A percentile compares a stretch with the other conserved stretches of the same genome.
phyloP scores from a whole-genome alignment of 495 filamentous ascomycete genomes.

The Aspergillus leporis region DNA sequence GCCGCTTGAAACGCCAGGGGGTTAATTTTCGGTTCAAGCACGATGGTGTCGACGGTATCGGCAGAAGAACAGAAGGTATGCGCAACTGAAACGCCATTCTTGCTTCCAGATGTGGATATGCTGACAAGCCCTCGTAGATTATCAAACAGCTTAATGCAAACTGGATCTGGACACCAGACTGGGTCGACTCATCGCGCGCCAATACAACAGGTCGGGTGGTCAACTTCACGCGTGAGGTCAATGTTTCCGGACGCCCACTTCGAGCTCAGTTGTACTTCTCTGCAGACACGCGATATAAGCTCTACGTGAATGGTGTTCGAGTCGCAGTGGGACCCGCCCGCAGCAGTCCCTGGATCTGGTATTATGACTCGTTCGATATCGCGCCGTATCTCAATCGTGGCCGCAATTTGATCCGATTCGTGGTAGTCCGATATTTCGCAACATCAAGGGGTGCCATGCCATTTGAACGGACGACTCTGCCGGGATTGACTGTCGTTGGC shows the following conservation, averaged over 20 bases:
- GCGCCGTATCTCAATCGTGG: constrained; percentile 29
- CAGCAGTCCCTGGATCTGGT: constrained; percentile 38
- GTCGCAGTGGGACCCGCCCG: constrained; percentile 37
- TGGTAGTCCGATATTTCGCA: constrained; percentile 36
- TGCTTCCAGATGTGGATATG: background rate
- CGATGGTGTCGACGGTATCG: background rate
- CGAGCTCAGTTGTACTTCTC: constrained; percentile 32
- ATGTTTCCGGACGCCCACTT: constrained; percentile 16
- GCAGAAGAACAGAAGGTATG: background rate
- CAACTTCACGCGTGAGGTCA: constrained; percentile 25
- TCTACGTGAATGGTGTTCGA: constrained; percentile 35
- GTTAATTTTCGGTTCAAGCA: too few species aligned
- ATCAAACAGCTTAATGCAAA: constrained; percentile 36
- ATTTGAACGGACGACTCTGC: constrained; percentile 34
- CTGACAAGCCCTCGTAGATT: constrained; percentile 19
- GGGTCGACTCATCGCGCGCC: constrained; percentile 30
- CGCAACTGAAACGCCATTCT: background rate
- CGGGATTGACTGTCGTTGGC: constrained; percentile 37
- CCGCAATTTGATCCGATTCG: constrained; percentile 30
- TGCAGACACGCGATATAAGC: constrained; percentile 42
- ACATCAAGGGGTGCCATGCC: constrained; percentile 31
- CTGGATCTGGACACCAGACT: constrained; percentile 40
- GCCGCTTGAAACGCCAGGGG: too few species aligned
- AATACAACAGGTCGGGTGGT: constrained; percentile 36
- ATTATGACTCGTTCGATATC: constrained; percentile 42